phyloP scores from a whole-genome alignment of 805 yeast genomes.

The Candida wancherniae region DNA sequence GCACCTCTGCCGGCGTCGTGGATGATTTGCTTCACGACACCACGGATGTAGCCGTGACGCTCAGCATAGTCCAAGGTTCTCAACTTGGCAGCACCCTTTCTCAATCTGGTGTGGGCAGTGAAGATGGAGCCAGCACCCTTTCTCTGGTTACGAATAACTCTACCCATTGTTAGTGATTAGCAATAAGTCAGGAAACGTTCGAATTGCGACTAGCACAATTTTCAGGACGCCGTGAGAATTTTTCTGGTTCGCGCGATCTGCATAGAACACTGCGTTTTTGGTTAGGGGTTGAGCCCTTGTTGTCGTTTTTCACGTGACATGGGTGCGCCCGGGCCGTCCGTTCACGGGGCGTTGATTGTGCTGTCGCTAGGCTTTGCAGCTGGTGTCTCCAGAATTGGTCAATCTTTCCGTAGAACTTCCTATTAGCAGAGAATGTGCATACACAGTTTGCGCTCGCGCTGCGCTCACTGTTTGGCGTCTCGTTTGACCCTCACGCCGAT shows the following conservation, averaged over 20 bases:
- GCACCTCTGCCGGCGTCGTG: conserved; percentile 99
- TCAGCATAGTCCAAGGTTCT: conserved; percentile 99
- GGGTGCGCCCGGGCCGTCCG: neutral
- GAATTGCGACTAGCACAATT: conserved; percentile 7
- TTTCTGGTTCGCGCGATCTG: conserved; percentile 13
- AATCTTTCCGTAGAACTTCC: too few species aligned
- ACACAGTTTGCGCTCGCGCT: neutral
- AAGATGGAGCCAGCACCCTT: conserved; percentile 99
- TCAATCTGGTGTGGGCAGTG: conserved; percentile 99
- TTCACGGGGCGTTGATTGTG: neutral
- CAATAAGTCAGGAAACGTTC: conserved; percentile 9
- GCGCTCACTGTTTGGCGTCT: conserved; percentile 21
- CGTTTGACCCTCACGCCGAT: conserved; percentile 59
- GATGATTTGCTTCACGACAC: conserved; percentile 96
- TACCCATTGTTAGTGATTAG: conserved; percentile 42
- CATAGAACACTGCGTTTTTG: conserved; percentile 4
- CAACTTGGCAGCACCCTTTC: conserved; percentile 99
- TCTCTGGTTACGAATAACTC: conserved; percentile 99
- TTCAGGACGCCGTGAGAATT: conserved; percentile 12
- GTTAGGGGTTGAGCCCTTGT: conserved; percentile 15
- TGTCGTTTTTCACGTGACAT: conserved; percentile 9
- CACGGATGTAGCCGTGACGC: conserved; percentile 99
- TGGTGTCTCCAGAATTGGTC: too few species aligned
- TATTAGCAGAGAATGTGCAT: neutral
- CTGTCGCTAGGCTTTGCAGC: too few species aligned